Percentiles rank a stretch among this genome's conserved stretches.
phyloP scores from a whole-genome alignment of 441 rosid species.

The Breynia disticha region DNA sequence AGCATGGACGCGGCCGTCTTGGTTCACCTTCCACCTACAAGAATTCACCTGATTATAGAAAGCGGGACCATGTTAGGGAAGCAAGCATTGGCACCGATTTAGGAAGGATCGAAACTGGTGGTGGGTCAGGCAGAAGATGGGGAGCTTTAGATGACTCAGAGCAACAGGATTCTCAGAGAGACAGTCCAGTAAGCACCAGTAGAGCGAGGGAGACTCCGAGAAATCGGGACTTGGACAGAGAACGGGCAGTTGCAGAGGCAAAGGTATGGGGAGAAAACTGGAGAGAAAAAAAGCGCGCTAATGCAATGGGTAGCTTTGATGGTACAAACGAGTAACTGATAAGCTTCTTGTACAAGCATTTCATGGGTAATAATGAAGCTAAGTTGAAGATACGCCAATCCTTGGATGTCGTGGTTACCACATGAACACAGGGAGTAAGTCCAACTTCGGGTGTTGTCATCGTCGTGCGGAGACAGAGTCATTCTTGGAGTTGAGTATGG shows the following conservation, averaged over 20 bases:
- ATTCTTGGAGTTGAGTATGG: constrained; percentile 26
- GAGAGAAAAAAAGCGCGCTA: constrained; percentile 81
- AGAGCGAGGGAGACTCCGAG: constrained; percentile 69
- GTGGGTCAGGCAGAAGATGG: constrained; percentile 83
- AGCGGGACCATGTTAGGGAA: constrained; percentile 53
- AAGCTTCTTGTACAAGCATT: neutral
- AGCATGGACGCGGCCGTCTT: constrained; percentile 28
- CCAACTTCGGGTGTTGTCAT: constrained; percentile 28
- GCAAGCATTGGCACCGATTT: constrained; percentile 43
- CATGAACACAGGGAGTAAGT: constrained; percentile 24
- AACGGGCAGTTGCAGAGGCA: constrained; percentile 93
- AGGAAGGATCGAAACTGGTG: constrained; percentile 54
- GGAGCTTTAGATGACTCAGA: constrained; percentile 47
- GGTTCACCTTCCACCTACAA: constrained; percentile 70
- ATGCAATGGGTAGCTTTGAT: constrained; percentile 62
- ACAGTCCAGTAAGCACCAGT: constrained; percentile 55
- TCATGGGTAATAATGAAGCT: constrained; percentile 8
- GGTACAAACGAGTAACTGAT: constrained; percentile 47
- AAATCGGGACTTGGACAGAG: constrained; percentile 83
- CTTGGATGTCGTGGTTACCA: constrained; percentile 8
- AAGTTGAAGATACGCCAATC: constrained; percentile 19
- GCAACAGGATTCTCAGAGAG: constrained; percentile 55
- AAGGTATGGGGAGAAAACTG: constrained; percentile 99
- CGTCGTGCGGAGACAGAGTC: constrained; percentile 19
- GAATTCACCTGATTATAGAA: constrained; percentile 85